Percentiles rank a stretch among this genome's conserved stretches.
phyloP scores from a whole-genome alignment of 768 basidiomycete species.

The Vararia minispora region DNA sequence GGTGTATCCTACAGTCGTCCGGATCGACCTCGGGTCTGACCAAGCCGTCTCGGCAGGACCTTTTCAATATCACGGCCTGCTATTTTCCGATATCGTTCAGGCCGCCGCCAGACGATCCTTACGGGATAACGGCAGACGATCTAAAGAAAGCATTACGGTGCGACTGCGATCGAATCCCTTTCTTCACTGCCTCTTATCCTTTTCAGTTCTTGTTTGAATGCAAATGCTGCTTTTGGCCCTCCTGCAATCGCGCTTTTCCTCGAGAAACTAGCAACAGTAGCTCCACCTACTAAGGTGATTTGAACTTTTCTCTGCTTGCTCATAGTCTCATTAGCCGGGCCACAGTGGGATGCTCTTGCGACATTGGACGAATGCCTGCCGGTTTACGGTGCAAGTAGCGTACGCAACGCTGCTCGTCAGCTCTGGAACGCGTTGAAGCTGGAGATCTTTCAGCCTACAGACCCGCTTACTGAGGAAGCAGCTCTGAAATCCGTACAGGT shows the following conservation, averaged over 20 bases:
- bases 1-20: conserved; percentile 31
- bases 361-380: conserved; percentile 72
- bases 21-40: not conserved
- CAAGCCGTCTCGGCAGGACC: conserved; percentile 35
- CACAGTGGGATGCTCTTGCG: conserved; percentile 78
- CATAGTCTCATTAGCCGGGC: conserved; percentile 3
- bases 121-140: conserved; percentile 84
- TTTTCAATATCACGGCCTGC: conserved; percentile 94
- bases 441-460: conserved; percentile 94
- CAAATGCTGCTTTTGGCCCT: conserved; percentile 73
- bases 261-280: conserved; percentile 82
- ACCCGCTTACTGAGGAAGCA: conserved; percentile 57
- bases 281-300: conserved; percentile 70
- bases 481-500: conserved; percentile 62
- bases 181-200: not conserved
- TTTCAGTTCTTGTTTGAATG: conserved; percentile 56
- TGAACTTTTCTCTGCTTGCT: not conserved
- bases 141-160: conserved; percentile 64
- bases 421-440: conserved; percentile 89
- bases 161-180: conserved; percentile 6
- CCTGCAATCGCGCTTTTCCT: conserved; percentile 81
- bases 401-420: conserved; percentile 52
- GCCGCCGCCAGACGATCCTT: conserved; percentile 88
- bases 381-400: conserved; percentile 62
- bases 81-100: conserved; percentile 98